Base-by-base conservation (phyloP, 2,329 filamentous ascomycete genomes). In the Sclerotinia spermophila region DNA sequence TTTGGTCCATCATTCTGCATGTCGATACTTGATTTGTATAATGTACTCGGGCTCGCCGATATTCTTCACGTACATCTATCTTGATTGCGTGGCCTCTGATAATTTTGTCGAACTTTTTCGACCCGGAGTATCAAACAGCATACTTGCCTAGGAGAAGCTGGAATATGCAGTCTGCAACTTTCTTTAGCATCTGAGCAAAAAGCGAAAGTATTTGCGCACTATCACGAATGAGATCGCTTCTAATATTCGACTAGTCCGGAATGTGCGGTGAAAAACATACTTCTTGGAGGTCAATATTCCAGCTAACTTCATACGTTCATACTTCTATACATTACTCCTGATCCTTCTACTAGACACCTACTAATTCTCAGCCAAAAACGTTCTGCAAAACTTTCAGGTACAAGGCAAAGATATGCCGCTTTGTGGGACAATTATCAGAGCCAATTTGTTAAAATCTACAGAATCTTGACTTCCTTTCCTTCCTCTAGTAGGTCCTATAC, bases 11-110 rank as follows among this genome's bases (percentile, higher is more conserved):
- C 45, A 5, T 33, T 62, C 19, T 30, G 27, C 44, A 45, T 62
- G 59, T 21, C 59, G 45, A 24, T 45, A 11, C 21, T 30, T 21
- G 6, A 21, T 65, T 51, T 40, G 24, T 35, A 30, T 40, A 30
- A 19, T 40, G 62, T 65, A 65, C 62, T 65, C 62, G 62, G 62
- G 62, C 15, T 65, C 45, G 45, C 62, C 45, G 45, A 40, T 38
- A 21, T 2, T n/a, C 62, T 21, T 65, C 62, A 53, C 62, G 45
- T 65, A 65, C n/a, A 65, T 27, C 33, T 53, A 21, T n/a, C 24
- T 51, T 35, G 33, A 65, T 51, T 40, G 33, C 62, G 13, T 65
- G 17, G 45, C n/a, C 30, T 40, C 45, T 65, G 62, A 65, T 53
- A n/a, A 40, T 53, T 38, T 30, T 6, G 45, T 27, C 21, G 33